Conservation (phyloP, 805 yeast species). For the Jamesozyma jinghongensis region DNA sequence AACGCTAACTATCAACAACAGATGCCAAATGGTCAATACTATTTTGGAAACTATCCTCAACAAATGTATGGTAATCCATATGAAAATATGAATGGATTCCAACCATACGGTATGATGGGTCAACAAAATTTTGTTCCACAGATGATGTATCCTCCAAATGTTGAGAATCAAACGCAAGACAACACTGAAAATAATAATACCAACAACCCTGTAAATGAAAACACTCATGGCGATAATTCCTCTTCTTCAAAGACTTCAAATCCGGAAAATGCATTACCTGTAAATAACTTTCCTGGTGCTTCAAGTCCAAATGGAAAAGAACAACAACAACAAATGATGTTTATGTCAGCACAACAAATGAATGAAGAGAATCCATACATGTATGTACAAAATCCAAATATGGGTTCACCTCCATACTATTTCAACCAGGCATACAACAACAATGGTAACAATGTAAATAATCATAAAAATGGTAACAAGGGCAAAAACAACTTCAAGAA, state of each 20-base stretch:
- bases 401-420: slow-evolving; percentile 1
- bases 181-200: background rate
- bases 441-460: slow-evolving; percentile 5
- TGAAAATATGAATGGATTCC: slow-evolving; percentile 4
- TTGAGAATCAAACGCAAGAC: slow-evolving; percentile 3
- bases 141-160: slow-evolving; percentile 6
- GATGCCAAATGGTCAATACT: slow-evolving; percentile 4
- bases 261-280: slow-evolving; percentile 5
- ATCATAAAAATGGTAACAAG: slow-evolving; percentile 3
- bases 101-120: slow-evolving; percentile 6
- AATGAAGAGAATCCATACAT: slow-evolving; percentile 1
- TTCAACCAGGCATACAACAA: background rate
- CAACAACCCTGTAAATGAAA: background rate
- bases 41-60: slow-evolving; percentile 4
- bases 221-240: too few relatives aligned
- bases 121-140: slow-evolving; percentile 6
- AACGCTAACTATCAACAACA: background rate
- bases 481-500: slow-evolving; percentile 3
- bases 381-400: slow-evolving; percentile 2
- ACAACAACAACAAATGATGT: slow-evolving; percentile 5
- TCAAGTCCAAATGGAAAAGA: background rate
- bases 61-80: slow-evolving; percentile 7
- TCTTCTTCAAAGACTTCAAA: background rate
- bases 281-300: slow-evolving; percentile 5
- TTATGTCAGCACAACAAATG: slow-evolving; percentile 8